Conservation (phyloP, 164 flowering plant species). For the Annona squamosa region DNA sequence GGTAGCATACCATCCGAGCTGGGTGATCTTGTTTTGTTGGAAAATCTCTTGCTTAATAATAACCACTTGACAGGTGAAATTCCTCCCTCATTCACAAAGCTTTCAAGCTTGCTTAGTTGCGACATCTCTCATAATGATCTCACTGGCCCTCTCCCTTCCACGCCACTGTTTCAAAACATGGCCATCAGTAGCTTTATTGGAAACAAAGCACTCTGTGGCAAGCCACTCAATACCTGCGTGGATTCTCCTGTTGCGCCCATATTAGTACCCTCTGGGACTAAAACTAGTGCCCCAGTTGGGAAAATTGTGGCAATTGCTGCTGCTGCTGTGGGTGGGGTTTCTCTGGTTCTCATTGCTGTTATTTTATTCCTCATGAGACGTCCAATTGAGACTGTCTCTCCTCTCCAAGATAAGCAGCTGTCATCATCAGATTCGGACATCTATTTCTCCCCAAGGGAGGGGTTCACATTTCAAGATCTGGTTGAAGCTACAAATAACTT, state of each 20-base stretch:
- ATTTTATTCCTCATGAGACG: conserved; percentile 54
- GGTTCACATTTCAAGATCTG: conserved; percentile 79
- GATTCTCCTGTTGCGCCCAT: conserved; percentile 25
- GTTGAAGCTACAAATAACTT: conserved; percentile 77
- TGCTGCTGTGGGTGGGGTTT: conserved; percentile 63
- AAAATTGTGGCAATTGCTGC: conserved; percentile 56
- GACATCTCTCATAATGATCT: conserved; percentile 83
- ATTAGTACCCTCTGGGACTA: conserved; percentile 21
- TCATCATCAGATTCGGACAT: conserved; percentile 47
- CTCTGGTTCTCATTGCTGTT: conserved; percentile 60
- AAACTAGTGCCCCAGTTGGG: conserved; percentile 29
- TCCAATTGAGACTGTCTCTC: conserved; percentile 37
- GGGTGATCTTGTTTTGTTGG: conserved; percentile 68
- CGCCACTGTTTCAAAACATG: conserved; percentile 61
- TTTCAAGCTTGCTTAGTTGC: conserved; percentile 72
- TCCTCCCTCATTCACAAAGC: conserved; percentile 54
- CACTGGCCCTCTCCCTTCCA: conserved; percentile 62
- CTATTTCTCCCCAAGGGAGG: conserved; percentile 78
- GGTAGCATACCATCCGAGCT: conserved; percentile 73
- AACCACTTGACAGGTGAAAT: conserved; percentile 76
- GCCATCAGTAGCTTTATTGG: conserved; percentile 49
- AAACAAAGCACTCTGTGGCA: conserved; percentile 83
- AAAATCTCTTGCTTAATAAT: conserved; percentile 62
- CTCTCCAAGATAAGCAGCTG: conserved; percentile 36
- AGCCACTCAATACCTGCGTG: conserved; percentile 46